phyloP scores from a whole-genome alignment of 805 yeast genomes.

The Teunomyces gatunensis region DNA sequence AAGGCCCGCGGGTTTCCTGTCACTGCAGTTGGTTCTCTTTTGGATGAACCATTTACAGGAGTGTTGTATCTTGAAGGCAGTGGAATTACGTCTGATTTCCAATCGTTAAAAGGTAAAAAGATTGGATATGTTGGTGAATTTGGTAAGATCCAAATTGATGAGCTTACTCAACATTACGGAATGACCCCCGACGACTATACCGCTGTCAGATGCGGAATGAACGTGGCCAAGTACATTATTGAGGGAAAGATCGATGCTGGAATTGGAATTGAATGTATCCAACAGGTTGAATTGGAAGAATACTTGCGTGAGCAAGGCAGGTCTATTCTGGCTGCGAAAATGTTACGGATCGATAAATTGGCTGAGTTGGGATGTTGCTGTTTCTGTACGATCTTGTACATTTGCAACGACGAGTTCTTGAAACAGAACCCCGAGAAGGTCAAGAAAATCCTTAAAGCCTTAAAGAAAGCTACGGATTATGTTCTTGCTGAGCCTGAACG shows the following conservation, averaged over 20 bases:
- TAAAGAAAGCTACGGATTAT: conserved; percentile 51
- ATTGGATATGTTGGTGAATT: conserved; percentile 61
- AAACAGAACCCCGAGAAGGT: conserved; percentile 46
- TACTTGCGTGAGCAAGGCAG: conserved; percentile 43
- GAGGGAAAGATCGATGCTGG: conserved; percentile 58
- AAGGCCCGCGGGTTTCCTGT: conserved; percentile 58
- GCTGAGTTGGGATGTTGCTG: conserved; percentile 61
- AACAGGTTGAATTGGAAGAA: conserved; percentile 56
- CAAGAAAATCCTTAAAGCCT: conserved; percentile 43
- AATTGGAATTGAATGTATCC: conserved; percentile 58
- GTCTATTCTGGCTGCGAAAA: conserved; percentile 46
- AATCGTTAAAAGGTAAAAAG: conserved; percentile 49
- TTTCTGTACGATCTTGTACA: conserved; percentile 55
- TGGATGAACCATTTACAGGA: conserved; percentile 60
- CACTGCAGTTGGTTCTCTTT: conserved; percentile 52
- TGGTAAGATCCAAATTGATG: conserved; percentile 58
- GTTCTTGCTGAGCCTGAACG: conserved; percentile 42
- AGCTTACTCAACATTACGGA: conserved; percentile 53
- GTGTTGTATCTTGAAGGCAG: conserved; percentile 48
- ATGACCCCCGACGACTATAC: conserved; percentile 56
- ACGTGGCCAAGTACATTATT: conserved; percentile 53
- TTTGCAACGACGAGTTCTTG: conserved; percentile 50
- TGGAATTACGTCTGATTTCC: conserved; percentile 52
- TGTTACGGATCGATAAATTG: conserved; percentile 54
- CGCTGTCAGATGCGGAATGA: conserved; percentile 60